These are phyloP conservation scores for Balakata baccata DNA, from an alignment of 345 rosid species.

Conservation along the genomic window DNA sequence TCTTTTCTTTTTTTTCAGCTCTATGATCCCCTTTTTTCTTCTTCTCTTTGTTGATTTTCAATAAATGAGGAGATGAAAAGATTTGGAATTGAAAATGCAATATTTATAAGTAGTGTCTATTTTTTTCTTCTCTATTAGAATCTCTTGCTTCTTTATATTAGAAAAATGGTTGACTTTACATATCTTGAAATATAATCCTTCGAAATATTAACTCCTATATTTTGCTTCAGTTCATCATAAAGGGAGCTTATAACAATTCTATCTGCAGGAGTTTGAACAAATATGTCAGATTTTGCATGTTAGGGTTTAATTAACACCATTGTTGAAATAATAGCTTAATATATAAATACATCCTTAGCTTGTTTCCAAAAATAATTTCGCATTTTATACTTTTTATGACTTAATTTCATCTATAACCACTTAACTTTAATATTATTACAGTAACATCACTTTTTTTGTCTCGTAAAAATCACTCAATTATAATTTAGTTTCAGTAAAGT, in stretches of 20 bases:
- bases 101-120: slow-evolving; percentile 3
- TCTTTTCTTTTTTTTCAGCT: background rate
- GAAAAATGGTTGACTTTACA: too few relatives aligned
- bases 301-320: too few relatives aligned
- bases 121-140: background rate
- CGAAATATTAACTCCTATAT: background rate
- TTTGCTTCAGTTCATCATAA: slow-evolving; percentile 6
- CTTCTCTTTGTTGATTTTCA: background rate
- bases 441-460: too few relatives aligned
- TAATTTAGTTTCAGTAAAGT: too few relatives aligned
- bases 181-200: slow-evolving; percentile 1
- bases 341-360: too few relatives aligned
- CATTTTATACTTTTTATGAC: too few relatives aligned
- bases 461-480: too few relatives aligned
- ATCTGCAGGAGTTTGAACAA: background rate
- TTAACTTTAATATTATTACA: too few relatives aligned
- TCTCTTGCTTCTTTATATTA: background rate
- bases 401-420: too few relatives aligned
- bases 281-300: too few relatives aligned
- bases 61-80: background rate
- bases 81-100: background rate
- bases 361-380: too few relatives aligned
- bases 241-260: background rate
- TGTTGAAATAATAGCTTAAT: too few relatives aligned
- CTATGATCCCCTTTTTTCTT: background rate